Evolutionary conservation across 768 basidiomycete species (phyloP), one percentile per base, ranked within the genome.

Genomic region (Podaxis carcinomalis): DNA sequence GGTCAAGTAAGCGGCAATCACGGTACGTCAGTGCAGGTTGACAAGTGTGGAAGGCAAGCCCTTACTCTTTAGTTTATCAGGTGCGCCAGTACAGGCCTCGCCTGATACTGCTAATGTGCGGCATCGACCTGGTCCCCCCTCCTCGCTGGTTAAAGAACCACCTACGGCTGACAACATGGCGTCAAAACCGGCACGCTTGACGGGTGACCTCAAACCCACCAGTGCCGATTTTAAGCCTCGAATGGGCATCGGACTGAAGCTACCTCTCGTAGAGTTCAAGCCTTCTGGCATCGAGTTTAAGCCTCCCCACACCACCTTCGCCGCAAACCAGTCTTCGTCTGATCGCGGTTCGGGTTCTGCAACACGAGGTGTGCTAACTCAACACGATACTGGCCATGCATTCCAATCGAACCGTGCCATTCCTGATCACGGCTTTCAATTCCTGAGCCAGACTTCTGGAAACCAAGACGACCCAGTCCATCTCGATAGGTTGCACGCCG

Each of bases 181-280:
- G 7, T 25, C 42, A 21, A 27, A 55, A 51, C 46, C 42, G 5
- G 7, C 14, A n/a, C 59, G 51, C n/a, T 27, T 37, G n/a, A 47
- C 40, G 11, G 53, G 51, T 11, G 52, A 37, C 5, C 53, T 61
- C 28, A 61, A 61, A 36, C 59, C 59, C 21, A 61, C 59, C 5
- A 61, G 59, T 25, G 59, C 52, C 28, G 52, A 61, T 39, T 61
- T 61, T 25, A 61, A 61, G 14, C 59, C 59, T 39, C 52, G 59
- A 37, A 37, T 61, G 36, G 52, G 19, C 11, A 55, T 55, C 7
- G 59, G 55, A 55, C 44, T 55, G 3, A 61, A 54, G 16, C 53
- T 53, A 16, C 59, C 52, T 14, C 44, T 47, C 7, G 52, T 47
- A 16, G 52, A 55, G 35, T 61, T 61, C 46, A 61, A 55, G 46